Base-by-base conservation (phyloP, 2,329 filamentous ascomycete species). In the Cladosporium sp. region DNA sequence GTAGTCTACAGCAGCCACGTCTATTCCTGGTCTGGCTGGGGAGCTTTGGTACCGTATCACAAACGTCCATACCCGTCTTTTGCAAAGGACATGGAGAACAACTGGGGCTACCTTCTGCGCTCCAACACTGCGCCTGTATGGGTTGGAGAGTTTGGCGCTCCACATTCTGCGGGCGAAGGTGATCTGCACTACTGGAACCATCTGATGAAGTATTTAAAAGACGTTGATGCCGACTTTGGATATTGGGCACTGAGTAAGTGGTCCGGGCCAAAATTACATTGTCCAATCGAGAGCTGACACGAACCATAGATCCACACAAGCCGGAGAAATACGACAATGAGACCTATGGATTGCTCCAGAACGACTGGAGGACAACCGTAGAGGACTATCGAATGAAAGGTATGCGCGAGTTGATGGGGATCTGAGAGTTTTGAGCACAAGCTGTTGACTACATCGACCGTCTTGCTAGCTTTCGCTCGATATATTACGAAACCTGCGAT, bases 1-100 rank as follows among this genome's bases (percentile, higher is more conserved):
- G 80, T 90, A 28, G 88, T 91, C 34, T 91, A 90, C 78, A 88
- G 87, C 66, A 84, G 86, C 2, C 88, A 91, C 74, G 87, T 90
- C 25, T 90, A 91, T 74, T 80, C 82, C 34, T 91, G 88, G 88
- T 89, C 87, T 18, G 88, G 89, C 64, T 91, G 88, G 89, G 87
- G 88, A 43, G 25, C 57, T 21, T 23, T 65, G 3, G 84, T 86
- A 2, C 83, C 86, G 5, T 91, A 88, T 74, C 80, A 84, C 10
- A 84, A 85, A 75, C 84, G 88, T 6, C 79, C 79, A 32, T 91
- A 90, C 74, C 78, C 80, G 13, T 87, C 85, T n/a, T 90, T 91
- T 72, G 84, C 82, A 28, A 75, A 80, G 63, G 81, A 87, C 60
- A 90, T 90, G 88, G 80, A 83, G 28, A 75, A 81, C 67, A 89